Percentiles rank a stretch among this genome's conserved stretches.
phyloP scores from a whole-genome alignment of 2,329 filamentous ascomycete species.

The Tolypocladium cylindrosporum region DNA sequence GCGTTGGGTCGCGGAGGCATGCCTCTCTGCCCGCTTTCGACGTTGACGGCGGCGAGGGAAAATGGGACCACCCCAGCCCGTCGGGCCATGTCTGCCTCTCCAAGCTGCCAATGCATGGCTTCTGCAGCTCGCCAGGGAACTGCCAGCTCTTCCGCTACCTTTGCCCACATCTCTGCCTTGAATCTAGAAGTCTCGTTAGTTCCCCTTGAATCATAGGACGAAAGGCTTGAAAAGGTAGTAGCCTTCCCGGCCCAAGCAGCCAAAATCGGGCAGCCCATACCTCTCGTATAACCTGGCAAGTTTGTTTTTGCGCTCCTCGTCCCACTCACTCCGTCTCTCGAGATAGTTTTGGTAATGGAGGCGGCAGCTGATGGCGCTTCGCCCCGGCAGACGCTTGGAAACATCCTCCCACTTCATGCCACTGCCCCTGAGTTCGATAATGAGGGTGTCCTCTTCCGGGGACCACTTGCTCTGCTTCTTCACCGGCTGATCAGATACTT shows the following conservation, averaged over 20 bases:
- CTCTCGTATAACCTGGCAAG: slow-evolving; percentile 89
- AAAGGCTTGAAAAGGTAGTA: not conserved
- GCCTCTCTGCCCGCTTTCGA: slow-evolving; percentile 30
- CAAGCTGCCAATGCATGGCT: slow-evolving; percentile 97
- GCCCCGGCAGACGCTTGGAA: slow-evolving; percentile 77
- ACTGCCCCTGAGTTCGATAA: slow-evolving; percentile 80
- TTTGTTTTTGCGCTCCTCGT: slow-evolving; percentile 96
- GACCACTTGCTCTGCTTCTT: slow-evolving; percentile 98
- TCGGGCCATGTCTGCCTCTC: slow-evolving; percentile 86
- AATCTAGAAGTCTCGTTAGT: slow-evolving; percentile 49
- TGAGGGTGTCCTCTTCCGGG: slow-evolving; percentile 81
- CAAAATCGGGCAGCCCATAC: slow-evolving; percentile 42
- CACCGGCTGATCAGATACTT: slow-evolving; percentile 57
- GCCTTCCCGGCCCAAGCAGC: not conserved
- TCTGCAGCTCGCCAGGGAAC: slow-evolving; percentile 93
- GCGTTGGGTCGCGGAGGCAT: slow-evolving; percentile 27
- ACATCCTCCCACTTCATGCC: slow-evolving; percentile 99
- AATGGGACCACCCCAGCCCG: slow-evolving; percentile 86
- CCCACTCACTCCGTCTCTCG: slow-evolving; percentile 87
- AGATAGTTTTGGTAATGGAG: slow-evolving; percentile 97
- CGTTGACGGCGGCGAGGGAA: slow-evolving; percentile 50
- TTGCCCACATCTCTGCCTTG: slow-evolving; percentile 96
- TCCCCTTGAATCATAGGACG: not conserved
- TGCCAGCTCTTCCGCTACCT: slow-evolving; percentile 88
- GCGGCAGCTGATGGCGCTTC: slow-evolving; percentile 88